A percentile compares a stretch with the other conserved stretches of the same genome.
These are phyloP conservation scores for Babesia divergens DNA, from an alignment of 169 alveolate genomes.

Conservation along the genomic window DNA sequence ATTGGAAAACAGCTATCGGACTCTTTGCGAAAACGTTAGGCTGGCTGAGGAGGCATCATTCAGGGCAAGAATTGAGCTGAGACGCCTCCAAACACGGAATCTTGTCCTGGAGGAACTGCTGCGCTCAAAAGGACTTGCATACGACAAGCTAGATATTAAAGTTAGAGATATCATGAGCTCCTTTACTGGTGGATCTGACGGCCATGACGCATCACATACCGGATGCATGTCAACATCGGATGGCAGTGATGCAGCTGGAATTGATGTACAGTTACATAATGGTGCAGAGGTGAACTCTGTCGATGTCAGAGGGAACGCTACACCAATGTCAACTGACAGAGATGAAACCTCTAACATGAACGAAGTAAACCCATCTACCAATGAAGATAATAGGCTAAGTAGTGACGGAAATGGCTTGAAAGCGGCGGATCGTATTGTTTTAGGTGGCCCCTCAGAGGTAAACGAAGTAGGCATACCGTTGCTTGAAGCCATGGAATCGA, in stretches of 20 bases:
- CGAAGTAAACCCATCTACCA: too few relatives aligned
- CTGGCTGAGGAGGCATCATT: slow-evolving; percentile 31
- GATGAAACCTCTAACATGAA: too few relatives aligned
- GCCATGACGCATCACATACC: too few relatives aligned
- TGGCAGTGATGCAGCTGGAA: too few relatives aligned
- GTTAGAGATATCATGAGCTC: neutral
- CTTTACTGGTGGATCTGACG: too few relatives aligned
- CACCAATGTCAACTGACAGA: too few relatives aligned
- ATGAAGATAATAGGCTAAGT: too few relatives aligned
- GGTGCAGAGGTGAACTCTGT: too few relatives aligned
- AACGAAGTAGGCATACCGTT: neutral
- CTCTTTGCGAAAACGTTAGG: slow-evolving; percentile 44
- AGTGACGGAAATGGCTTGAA: neutral
- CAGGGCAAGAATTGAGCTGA: slow-evolving; percentile 21
- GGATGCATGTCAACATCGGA: too few relatives aligned
- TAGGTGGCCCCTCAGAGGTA: neutral
- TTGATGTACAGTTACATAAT: too few relatives aligned
- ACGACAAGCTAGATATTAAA: slow-evolving; percentile 17
- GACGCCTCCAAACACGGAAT: slow-evolving; percentile 26
- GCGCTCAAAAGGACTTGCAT: neutral
- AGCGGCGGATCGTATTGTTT: neutral
- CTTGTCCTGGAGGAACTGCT: slow-evolving; percentile 44
- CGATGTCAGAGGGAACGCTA: too few relatives aligned
- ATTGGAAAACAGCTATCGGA: slow-evolving; percentile 29
- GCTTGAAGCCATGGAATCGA: neutral